Conservation (phyloP, 2,329 filamentous ascomycete genomes). For the Diplodia intermedia region DNA sequence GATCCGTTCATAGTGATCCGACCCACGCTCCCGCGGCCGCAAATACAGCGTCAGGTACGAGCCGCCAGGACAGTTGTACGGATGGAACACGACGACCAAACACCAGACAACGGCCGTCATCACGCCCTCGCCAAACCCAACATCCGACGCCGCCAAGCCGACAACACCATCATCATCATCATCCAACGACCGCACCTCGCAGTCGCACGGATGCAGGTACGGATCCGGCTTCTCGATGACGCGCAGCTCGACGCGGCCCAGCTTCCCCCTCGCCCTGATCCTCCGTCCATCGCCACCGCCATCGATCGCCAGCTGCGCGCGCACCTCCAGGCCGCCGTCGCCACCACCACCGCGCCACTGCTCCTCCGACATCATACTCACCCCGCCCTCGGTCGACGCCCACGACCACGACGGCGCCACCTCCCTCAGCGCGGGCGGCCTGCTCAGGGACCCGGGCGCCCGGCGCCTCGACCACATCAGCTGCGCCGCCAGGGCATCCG, state of each 20-base stretch:
- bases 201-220: slow-evolving; percentile 15
- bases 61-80: not conserved
- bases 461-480: slow-evolving; percentile 6
- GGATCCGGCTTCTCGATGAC: slow-evolving; percentile 13
- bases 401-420: slow-evolving; percentile 22
- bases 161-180: not conserved
- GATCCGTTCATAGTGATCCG: not conserved
- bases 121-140: slow-evolving; percentile 4
- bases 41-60: slow-evolving; percentile 1
- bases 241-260: slow-evolving; percentile 14
- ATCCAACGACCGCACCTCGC: not conserved
- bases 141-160: slow-evolving; percentile 1
- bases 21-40: not conserved
- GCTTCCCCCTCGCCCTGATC: slow-evolving; percentile 6
- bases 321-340: not conserved
- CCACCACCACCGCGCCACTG: not conserved
- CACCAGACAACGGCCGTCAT: not conserved
- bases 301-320: not conserved
- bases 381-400: slow-evolving; percentile 14
- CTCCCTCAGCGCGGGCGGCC: not conserved
- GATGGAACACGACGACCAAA: slow-evolving; percentile 7
- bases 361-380: not conserved
- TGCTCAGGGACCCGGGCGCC: not conserved
- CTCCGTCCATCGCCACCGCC: not conserved
- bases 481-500: not conserved